A percentile compares a stretch with the other conserved stretches of the same genome.
Evolutionary conservation across 1,284 basidiomycete species (phyloP).

Genomic region (Austroboletus rostrupii): DNA sequence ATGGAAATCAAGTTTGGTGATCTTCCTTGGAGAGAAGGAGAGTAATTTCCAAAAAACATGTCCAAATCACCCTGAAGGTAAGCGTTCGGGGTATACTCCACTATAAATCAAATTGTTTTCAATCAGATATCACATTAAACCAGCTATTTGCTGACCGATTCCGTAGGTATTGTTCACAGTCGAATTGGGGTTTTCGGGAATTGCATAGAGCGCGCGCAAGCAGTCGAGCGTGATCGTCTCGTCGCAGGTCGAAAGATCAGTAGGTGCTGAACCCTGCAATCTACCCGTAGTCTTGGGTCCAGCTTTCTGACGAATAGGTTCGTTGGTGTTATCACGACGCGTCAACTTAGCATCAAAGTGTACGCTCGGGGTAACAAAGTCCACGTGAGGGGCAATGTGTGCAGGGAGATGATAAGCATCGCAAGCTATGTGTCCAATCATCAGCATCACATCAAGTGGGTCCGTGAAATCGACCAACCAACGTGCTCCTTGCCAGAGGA

Average conservation of each 20-base stretch:
- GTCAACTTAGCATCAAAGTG: constrained; percentile 25
- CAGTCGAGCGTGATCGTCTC: constrained; percentile 35
- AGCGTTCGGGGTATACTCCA: constrained; percentile 28
- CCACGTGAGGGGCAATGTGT: constrained; percentile 27
- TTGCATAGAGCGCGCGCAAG: constrained; percentile 34
- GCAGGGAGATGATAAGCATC: constrained; percentile 25
- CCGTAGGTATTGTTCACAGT: constrained; percentile 34
- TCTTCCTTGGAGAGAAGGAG: constrained; percentile 13
- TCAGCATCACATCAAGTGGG: constrained; percentile 15
- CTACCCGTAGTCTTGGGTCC: constrained; percentile 24
- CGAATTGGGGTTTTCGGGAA: constrained; percentile 25
- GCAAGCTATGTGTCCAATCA: constrained; percentile 19
- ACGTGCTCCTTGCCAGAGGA: constrained; percentile 36
- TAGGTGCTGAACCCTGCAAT: constrained; percentile 1
- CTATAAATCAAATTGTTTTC: constrained; percentile 10
- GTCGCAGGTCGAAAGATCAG: constrained; percentile 31
- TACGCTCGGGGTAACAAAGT: constrained; percentile 26
- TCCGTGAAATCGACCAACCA: constrained; percentile 25
- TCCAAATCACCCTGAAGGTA: constrained; percentile 44
- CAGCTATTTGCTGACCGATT: constrained; percentile 19
- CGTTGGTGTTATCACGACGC: constrained; percentile 6
- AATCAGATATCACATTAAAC: background rate
- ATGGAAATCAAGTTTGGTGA: constrained; percentile 24
- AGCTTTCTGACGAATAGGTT: constrained; percentile 4
- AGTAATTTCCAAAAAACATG: constrained; percentile 39